Evolutionary conservation across 768 basidiomycete genomes (phyloP).

Genomic region (Rhodotorula taiwanensis): DNA sequence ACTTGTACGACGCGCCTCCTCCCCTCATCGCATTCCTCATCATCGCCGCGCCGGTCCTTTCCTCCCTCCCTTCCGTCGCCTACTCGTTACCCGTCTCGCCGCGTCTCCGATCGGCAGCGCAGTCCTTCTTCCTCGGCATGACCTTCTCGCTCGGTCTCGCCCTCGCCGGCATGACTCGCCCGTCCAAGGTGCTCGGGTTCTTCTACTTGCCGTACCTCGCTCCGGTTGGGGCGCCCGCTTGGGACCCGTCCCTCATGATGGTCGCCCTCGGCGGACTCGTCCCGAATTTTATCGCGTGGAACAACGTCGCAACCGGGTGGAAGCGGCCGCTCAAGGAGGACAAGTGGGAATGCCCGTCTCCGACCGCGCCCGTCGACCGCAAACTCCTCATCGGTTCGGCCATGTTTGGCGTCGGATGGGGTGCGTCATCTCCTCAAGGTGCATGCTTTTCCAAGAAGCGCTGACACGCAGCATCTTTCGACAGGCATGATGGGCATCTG

Average conservation of each 20-base stretch:
- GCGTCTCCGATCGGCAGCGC: slow-evolving; percentile 37
- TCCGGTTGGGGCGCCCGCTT: slow-evolving; percentile 25
- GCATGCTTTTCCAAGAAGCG: no score
- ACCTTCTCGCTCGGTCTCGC: slow-evolving; percentile 44
- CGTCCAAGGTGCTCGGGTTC: slow-evolving; percentile 44
- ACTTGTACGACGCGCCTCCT: not conserved
- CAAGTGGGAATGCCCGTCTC: slow-evolving; percentile 35
- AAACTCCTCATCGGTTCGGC: slow-evolving; percentile 40
- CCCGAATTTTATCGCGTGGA: slow-evolving; percentile 43
- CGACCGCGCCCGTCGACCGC: slow-evolving; percentile 36
- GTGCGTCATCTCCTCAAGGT: slow-evolving; percentile 14
- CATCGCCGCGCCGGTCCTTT: not conserved
- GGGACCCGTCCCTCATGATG: slow-evolving; percentile 45
- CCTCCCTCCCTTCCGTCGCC: not conserved
- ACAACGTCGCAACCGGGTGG: slow-evolving; percentile 10
- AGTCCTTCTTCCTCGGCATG: slow-evolving; percentile 40
- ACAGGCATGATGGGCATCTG: slow-evolving; percentile 43
- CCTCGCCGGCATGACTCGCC: slow-evolving; percentile 45
- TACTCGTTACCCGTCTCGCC: not conserved
- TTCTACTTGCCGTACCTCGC: slow-evolving; percentile 32
- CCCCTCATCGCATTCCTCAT: not conserved
- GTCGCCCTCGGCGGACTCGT: slow-evolving; percentile 44
- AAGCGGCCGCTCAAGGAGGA: slow-evolving; percentile 1
- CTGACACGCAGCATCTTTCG: not conserved
- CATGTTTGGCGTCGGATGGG: slow-evolving; percentile 47